phyloP scores from a whole-genome alignment of 2,329 filamentous ascomycete genomes.

The Paraconiothyrium brasiliense region DNA sequence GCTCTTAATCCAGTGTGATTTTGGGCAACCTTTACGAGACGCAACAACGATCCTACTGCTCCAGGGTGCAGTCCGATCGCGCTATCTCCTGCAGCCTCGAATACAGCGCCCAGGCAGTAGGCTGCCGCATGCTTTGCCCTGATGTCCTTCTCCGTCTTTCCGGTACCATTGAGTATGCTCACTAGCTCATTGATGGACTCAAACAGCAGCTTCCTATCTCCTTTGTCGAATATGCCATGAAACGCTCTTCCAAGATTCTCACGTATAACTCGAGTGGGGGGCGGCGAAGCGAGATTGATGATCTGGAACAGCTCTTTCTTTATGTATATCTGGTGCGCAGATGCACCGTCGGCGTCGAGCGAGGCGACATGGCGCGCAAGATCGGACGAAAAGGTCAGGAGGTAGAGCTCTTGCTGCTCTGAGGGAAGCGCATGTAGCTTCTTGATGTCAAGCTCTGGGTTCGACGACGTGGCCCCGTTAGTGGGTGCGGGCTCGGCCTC shows the following conservation, averaged over 20 bases:
- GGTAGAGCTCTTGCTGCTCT: conserved; percentile 95
- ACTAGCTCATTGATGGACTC: conserved; percentile 93
- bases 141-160: conserved; percentile 79
- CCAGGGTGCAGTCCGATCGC: conserved; percentile 84
- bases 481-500: conserved; percentile 44
- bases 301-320: conserved; percentile 96
- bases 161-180: conserved; percentile 72
- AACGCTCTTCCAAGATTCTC: conserved; percentile 89
- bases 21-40: conserved; percentile 80
- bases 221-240: conserved; percentile 80
- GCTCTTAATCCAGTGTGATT: conserved; percentile 84
- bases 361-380: conserved; percentile 81
- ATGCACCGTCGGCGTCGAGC: conserved; percentile 81
- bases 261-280: conserved; percentile 86
- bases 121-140: conserved; percentile 87
- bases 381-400: conserved; percentile 86
- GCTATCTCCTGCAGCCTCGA: conserved; percentile 91
- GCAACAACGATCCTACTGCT: conserved; percentile 75
- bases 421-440: conserved; percentile 89
- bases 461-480: conserved; percentile 55
- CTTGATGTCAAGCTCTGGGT: conserved; percentile 84
- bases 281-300: conserved; percentile 80
- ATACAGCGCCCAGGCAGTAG: conserved; percentile 86
- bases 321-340: conserved; percentile 86
- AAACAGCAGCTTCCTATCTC: conserved; percentile 90